Base-by-base conservation (phyloP, 169 alveolate species). In the Amoebophrya sp. region DNA sequence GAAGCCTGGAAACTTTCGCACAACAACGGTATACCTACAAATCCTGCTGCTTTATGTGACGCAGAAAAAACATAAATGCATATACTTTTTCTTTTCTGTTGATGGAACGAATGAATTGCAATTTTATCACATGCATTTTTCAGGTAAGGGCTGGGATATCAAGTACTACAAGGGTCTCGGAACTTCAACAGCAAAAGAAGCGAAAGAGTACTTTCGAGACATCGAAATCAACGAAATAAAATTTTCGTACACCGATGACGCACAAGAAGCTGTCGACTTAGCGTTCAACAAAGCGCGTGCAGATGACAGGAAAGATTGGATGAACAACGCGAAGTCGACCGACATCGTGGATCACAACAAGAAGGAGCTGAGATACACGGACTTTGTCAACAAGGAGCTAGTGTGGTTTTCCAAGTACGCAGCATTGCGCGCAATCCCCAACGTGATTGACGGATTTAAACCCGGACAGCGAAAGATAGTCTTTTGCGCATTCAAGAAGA, bases 91-190 rank as follows among this genome's bases (percentile, higher is more conserved):
- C 54, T 41, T 7, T 2, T 41, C 54, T 2, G 54, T 41, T 12
- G 23, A 41, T 41, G 23, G 12, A 12, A 41, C 23, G 12, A 12
- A 41, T 2, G 12, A 12, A 41, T 2, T 41, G 54, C 23, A 41
- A 41, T 12, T 41, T 12, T 12, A 41, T 41, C 54, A 2, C 2
- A 2, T 7, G 23, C 54, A 41, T 12, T 2, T 2, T 41, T 92
- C 12, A 92, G 96, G n/a, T 0, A 90, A 93, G 41, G 97, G 98
- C 41, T 99, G 98, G 98, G 97, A 97, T 92, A 97, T 98, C 90
- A 99, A 99, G 94, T 99, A 99, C 97, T 99, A 99, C 99, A 99
- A 99, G 95, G 99, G 99, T 90, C 96, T 99, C 91, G 99, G 99
- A 39, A 99, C 99, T 10, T 98, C 99, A 32, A 98, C 99, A 23